Base-by-base conservation (phyloP, 2,329 filamentous ascomycete species). In the Cladosporium sp. region DNA sequence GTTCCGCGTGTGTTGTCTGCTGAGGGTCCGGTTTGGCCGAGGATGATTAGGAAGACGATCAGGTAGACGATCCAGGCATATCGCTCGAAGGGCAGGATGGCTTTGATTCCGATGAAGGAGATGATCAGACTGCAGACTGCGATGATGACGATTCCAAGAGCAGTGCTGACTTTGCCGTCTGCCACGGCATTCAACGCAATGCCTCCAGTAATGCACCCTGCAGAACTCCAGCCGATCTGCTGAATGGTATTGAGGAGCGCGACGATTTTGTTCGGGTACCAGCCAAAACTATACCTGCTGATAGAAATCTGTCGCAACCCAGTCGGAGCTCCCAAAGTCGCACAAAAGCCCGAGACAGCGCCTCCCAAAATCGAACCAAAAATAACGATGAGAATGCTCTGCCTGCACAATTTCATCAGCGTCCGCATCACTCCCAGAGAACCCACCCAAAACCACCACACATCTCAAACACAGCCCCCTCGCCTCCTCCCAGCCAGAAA, bases 61-160 rank as follows among this genome's bases (percentile, higher is more conserved):
- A 76, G 68, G 49, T 71, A 73, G 46, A 69, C 56, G 53, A 74
- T 67, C 73, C 73, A 77, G 2, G 73, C 71, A 53, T 75, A 76
- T 49, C 72, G 72, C 62, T 76, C 74, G 55, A 70, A 76, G 0
- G 70, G 64, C 42, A 75, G 62, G 49, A 77, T 73, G 20, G 72
- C 62, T 16, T 64, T 63, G 30, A 76, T 67, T 7, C 71, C 71
- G 12, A 71, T 56, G 47, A 72, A 66, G 3, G 65, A 68, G 53
- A 73, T 62, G 25, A 67, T 38, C 29, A 67, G 61, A 38, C 62
- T 63, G 48, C 69, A 59, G 9, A 68, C 60, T 1, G 68, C 69
- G 29, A 73, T 67, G 41, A 73, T 70, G 32, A 73, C 63, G 38
- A 72, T 71, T 7, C 71, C 71, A 2, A 74, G 68, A 3, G 67